Conservation (phyloP, 805 yeast species). For the Sugiyamaella qingdaonensis region DNA sequence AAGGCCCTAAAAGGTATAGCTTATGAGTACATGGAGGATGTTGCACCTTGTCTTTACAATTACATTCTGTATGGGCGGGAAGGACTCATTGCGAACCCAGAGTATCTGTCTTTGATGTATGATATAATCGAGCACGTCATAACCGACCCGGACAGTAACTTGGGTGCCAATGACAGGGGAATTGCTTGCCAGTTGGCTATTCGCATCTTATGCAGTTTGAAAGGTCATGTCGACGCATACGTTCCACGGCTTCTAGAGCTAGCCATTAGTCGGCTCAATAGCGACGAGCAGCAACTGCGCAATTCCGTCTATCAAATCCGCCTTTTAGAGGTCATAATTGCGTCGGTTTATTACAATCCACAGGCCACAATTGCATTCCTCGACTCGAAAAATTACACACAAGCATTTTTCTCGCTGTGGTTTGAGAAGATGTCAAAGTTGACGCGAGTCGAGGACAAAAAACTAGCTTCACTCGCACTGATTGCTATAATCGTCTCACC, state of each 20-base stretch:
- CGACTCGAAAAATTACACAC: slow-evolving; percentile 41
- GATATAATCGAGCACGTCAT: slow-evolving; percentile 42
- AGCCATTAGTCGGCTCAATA: slow-evolving; percentile 39
- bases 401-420: slow-evolving; percentile 63
- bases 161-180: slow-evolving; percentile 55
- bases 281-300: slow-evolving; percentile 32
- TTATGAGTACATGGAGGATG: slow-evolving; percentile 68
- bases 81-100: slow-evolving; percentile 44
- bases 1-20: slow-evolving; percentile 39
- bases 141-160: slow-evolving; percentile 37
- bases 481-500: slow-evolving; percentile 44
- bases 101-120: slow-evolving; percentile 46
- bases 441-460: slow-evolving; percentile 74
- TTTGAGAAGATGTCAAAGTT: slow-evolving; percentile 50
- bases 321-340: slow-evolving; percentile 57
- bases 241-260: slow-evolving; percentile 45
- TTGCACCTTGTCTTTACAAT: slow-evolving; percentile 68
- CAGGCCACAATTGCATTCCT: slow-evolving; percentile 48
- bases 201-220: slow-evolving; percentile 56
- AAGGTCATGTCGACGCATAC: slow-evolving; percentile 42
- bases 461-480: slow-evolving; percentile 66
- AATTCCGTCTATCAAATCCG: slow-evolving; percentile 43
- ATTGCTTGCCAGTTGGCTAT: slow-evolving; percentile 62
- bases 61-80: slow-evolving; percentile 59
- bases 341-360: slow-evolving; percentile 62